phyloP scores from a whole-genome alignment of 163 green algal genomes.

The Chlorella variabilis region DNA sequence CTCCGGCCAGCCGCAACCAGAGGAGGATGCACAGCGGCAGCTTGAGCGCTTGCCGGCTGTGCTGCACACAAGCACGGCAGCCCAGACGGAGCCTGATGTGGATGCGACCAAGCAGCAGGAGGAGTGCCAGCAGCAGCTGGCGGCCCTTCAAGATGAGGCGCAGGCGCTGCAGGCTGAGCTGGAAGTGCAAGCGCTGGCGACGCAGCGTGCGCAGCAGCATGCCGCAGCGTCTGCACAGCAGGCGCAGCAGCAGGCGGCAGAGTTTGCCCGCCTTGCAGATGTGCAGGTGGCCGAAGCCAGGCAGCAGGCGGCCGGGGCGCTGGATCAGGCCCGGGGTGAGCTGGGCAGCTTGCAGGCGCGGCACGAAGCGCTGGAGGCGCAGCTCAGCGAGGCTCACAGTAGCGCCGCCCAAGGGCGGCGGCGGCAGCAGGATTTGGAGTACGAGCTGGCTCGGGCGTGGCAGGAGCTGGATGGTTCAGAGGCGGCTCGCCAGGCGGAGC shows the following conservation, averaged over 20 bases:
- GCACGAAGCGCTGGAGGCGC: conserved; percentile 35
- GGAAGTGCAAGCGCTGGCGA: conserved; percentile 36
- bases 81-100: conserved; percentile 8
- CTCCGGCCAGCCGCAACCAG: conserved; percentile 4
- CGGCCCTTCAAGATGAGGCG: conserved; percentile 39
- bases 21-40: background rate
- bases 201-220: conserved; percentile 10
- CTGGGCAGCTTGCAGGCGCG: conserved; percentile 38
- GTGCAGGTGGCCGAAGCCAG: conserved; percentile 29
- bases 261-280: background rate
- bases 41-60: background rate
- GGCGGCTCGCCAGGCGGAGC: conserved; percentile 5
- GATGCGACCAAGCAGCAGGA: background rate
- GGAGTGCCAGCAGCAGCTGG: conserved; percentile 14
- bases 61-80: background rate
- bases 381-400: conserved; percentile 14
- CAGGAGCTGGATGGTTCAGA: conserved; percentile 31
- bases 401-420: conserved; percentile 9
- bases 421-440: conserved; percentile 35
- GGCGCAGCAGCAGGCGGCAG: background rate
- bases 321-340: conserved; percentile 35
- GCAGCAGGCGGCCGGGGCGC: conserved; percentile 26
- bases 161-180: conserved; percentile 41
- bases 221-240: background rate
- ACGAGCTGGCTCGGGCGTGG: conserved; percentile 32